A percentile compares a stretch with the other conserved stretches of the same genome.
These are phyloP conservation scores for Asterionellopsis glacialis DNA, from an alignment of 108 stramenopile species.

Conservation along the genomic window DNA sequence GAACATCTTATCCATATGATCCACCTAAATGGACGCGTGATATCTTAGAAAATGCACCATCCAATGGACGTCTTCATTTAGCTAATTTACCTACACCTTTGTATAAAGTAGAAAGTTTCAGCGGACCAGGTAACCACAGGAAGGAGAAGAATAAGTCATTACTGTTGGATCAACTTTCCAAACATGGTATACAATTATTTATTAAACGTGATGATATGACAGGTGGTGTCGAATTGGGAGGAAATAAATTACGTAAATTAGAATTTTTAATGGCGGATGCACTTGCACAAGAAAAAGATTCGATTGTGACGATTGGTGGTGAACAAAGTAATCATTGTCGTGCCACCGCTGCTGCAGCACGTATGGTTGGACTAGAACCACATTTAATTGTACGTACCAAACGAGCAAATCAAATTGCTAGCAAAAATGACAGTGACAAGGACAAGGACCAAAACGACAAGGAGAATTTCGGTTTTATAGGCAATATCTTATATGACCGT, in stretches of 20 bases:
- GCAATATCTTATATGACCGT: constrained; percentile 80
- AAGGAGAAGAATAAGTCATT: too few relatives aligned
- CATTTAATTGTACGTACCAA: constrained; percentile 72
- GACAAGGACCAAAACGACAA: constrained; percentile 19
- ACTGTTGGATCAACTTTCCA: too few relatives aligned
- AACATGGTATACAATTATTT: too few relatives aligned
- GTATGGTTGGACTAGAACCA: constrained; percentile 74
- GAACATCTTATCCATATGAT: constrained; percentile 19
- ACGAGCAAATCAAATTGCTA: constrained; percentile 36
- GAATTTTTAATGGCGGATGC: constrained; percentile 90
- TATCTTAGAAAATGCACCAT: background rate
- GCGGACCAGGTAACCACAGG: too few relatives aligned
- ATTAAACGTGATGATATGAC: constrained; percentile 85
- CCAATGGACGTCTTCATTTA: constrained; percentile 39
- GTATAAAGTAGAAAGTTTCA: constrained; percentile 2
- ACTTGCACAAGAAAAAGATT: constrained; percentile 34
- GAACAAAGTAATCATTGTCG: constrained; percentile 91
- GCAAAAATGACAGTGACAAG: constrained; percentile 6
- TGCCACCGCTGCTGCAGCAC: constrained; percentile 79
- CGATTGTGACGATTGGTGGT: constrained; percentile 87
- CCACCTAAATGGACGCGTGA: constrained; percentile 46
- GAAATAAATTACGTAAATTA: constrained; percentile 88
- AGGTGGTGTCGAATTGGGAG: constrained; percentile 77
- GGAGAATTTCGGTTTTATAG: constrained; percentile 56
- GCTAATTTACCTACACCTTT: constrained; percentile 76